A percentile compares a stretch with the other conserved stretches of the same genome.
phyloP scores from a whole-genome alignment of 2,329 filamentous ascomycete species.

The Chaetomiaceae sp. region DNA sequence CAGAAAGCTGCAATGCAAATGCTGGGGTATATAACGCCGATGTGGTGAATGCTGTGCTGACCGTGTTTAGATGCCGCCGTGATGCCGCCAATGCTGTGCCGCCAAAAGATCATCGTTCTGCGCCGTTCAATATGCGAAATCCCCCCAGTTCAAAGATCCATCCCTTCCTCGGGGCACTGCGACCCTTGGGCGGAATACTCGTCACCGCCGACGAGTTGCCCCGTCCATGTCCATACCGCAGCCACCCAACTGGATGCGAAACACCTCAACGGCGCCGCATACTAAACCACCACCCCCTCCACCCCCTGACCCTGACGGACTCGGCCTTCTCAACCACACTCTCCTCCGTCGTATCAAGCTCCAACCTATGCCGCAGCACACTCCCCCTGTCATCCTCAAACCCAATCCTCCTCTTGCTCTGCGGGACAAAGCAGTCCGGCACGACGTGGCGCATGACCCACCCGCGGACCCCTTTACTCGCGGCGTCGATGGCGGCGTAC shows the following conservation, averaged over 20 bases:
- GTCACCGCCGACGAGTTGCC: no score
- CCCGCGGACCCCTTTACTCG: slow-evolving; percentile 54
- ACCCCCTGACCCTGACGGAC: slow-evolving; percentile 10
- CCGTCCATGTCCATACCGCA: no score
- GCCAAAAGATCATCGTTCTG: slow-evolving; percentile 10
- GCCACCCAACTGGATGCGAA: no score
- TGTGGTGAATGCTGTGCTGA: neutral
- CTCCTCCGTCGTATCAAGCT: slow-evolving; percentile 48
- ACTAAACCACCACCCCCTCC: slow-evolving; percentile 25
- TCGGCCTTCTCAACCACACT: slow-evolving; percentile 23
- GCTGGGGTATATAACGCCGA: slow-evolving; percentile 23
- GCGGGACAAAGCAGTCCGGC: slow-evolving; percentile 57
- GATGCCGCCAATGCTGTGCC: slow-evolving; percentile 10
- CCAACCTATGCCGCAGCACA: slow-evolving; percentile 58
- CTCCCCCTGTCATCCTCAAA: slow-evolving; percentile 62
- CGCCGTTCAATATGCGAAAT: slow-evolving; percentile 11
- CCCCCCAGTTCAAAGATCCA: neutral
- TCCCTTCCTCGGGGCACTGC: no score
- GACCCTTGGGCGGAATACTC: no score
- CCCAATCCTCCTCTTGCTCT: slow-evolving; percentile 44
- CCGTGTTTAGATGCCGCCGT: slow-evolving; percentile 6
- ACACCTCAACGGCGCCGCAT: slow-evolving; percentile 15
- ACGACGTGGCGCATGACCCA: slow-evolving; percentile 56
- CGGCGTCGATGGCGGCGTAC: slow-evolving; percentile 63
- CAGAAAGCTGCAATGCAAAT: slow-evolving; percentile 10